Percentiles rank a stretch among this genome's conserved stretches.
Evolutionary conservation across 768 basidiomycete genomes (phyloP).

Genomic region (Sporobolomyces roseus): DNA sequence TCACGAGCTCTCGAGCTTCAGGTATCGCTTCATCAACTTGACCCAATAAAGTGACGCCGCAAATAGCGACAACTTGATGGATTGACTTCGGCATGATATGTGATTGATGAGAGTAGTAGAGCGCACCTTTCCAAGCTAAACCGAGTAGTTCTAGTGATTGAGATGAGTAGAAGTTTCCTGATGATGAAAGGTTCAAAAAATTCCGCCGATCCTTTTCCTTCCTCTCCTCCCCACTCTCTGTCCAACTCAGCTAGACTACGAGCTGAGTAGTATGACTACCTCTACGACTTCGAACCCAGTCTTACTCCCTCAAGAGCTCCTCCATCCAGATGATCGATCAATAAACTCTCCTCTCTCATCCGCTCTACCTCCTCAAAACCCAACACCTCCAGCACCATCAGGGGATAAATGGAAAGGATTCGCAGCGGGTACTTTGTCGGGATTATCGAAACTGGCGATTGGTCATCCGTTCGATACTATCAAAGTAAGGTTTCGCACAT

Average conservation of each 20-base stretch:
- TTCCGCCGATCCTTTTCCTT: not conserved
- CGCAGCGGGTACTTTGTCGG: constrained; percentile 40
- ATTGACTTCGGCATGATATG: no score
- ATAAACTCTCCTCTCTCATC: constrained; percentile 2
- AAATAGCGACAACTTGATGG: no score
- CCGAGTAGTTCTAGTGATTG: no score
- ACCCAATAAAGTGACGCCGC: no score
- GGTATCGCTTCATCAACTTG: no score
- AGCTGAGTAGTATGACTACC: not conserved
- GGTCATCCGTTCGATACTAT: constrained; percentile 58
- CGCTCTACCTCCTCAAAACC: not conserved
- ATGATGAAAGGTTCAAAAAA: no score
- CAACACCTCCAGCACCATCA: not conserved
- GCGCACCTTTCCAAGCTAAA: no score
- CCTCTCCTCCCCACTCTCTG: not conserved
- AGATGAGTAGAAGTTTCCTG: no score
- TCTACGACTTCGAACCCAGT: constrained; percentile 15
- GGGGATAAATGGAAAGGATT: constrained; percentile 33
- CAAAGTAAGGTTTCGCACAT: not conserved
- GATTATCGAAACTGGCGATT: constrained; percentile 41
- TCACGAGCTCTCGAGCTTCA: no score
- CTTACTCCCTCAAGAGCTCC: constrained; percentile 9
- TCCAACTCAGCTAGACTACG: not conserved
- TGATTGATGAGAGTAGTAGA: no score
- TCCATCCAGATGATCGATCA: not conserved